Evolutionary conservation across 257 asterid species (phyloP).

Genomic region (Solanum phureja): DNA sequence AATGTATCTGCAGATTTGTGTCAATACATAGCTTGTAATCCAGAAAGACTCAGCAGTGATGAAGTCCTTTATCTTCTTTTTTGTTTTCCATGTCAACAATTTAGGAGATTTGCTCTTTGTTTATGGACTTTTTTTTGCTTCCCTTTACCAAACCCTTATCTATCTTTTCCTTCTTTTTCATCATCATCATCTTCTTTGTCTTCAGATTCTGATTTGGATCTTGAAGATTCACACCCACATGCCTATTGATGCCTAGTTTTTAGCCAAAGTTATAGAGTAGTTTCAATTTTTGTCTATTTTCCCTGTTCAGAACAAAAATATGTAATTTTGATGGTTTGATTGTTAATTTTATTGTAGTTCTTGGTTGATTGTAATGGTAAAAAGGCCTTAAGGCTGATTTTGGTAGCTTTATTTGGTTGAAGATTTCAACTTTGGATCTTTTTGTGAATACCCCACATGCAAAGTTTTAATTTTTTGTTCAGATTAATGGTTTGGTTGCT

Average conservation of each 20-base stretch:
- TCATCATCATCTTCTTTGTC: slow-evolving; percentile 6
- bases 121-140: slow-evolving; percentile 69
- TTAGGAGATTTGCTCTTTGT: slow-evolving; percentile 67
- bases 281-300: background rate
- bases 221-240: background rate
- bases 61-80: slow-evolving; percentile 69
- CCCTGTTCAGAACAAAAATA: background rate
- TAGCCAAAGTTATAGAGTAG: background rate
- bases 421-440: background rate
- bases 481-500: background rate
- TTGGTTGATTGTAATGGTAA: background rate
- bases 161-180: background rate
- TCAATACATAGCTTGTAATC: slow-evolving; percentile 87
- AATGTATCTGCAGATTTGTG: slow-evolving; percentile 58
- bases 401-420: background rate
- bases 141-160: slow-evolving; percentile 31
- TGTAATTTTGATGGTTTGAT: background rate
- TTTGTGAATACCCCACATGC: background rate
- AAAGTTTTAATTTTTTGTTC: background rate
- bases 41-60: slow-evolving; percentile 59
- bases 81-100: slow-evolving; percentile 66
- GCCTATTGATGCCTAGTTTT: background rate
- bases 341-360: background rate
- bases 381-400: background rate
- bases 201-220: background rate